phyloP scores from a whole-genome alignment of 768 basidiomycete genomes.

The Amanita exitialis region DNA sequence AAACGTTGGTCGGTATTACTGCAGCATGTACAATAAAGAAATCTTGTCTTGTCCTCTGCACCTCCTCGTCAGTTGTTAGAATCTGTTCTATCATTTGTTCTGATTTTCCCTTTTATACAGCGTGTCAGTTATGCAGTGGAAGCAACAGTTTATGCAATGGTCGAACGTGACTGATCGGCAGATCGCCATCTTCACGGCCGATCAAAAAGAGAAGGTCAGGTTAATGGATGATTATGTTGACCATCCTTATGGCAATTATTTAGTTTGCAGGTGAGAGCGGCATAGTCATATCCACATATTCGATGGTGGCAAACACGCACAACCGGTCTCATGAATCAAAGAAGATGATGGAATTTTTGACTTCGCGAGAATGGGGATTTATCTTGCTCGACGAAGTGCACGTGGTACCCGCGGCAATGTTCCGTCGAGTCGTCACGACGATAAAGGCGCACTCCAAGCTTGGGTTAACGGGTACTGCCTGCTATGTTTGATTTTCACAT shows the following conservation, averaged over 20 bases:
- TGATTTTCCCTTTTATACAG: constrained; percentile 23
- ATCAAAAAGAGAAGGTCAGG: constrained; percentile 90
- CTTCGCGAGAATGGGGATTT: constrained; percentile 98
- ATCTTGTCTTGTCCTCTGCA: constrained; percentile 93
- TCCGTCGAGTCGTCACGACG: constrained; percentile 92
- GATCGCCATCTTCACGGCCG: constrained; percentile 95
- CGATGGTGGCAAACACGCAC: constrained; percentile 98
- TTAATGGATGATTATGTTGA: constrained; percentile 1
- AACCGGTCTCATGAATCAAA: constrained; percentile 98
- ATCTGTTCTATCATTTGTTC: not conserved
- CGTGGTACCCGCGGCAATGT: constrained; percentile 98
- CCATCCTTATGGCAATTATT: constrained; percentile 5
- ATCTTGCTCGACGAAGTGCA: constrained; percentile 97
- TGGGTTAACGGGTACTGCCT: constrained; percentile 75
- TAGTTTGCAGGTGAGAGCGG: constrained; percentile 96
- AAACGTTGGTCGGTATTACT: constrained; percentile 98
- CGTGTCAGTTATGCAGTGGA: constrained; percentile 98
- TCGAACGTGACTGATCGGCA: constrained; percentile 95
- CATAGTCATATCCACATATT: constrained; percentile 97
- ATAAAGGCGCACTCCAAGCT: constrained; percentile 99
- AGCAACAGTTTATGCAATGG: constrained; percentile 97
- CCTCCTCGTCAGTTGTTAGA: constrained; percentile 72
- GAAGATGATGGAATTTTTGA: constrained; percentile 99
- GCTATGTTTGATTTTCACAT: constrained; percentile 9
- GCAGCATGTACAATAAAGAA: constrained; percentile 99